These are phyloP conservation scores for Plenodomus biglobosus DNA, from an alignment of 2,329 filamentous ascomycete genomes.

Conservation along the genomic window DNA sequence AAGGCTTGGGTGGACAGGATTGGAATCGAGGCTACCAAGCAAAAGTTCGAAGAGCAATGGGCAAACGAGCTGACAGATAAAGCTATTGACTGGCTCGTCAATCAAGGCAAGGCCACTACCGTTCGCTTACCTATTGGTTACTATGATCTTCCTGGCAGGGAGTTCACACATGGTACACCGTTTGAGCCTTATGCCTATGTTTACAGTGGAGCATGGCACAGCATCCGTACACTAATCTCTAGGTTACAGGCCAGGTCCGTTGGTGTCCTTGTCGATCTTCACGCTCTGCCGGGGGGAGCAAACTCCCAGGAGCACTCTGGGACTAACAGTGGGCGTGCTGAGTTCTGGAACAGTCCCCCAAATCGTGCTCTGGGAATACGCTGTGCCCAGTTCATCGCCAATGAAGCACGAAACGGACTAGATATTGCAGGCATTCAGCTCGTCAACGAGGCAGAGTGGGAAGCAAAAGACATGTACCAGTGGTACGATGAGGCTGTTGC, in stretches of 20 bases:
- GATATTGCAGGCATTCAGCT: constrained; percentile 59
- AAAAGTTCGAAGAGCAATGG: constrained; percentile 60
- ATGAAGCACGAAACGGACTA: constrained; percentile 48
- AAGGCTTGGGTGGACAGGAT: constrained; percentile 50
- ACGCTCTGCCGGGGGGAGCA: constrained; percentile 61
- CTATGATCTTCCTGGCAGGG: constrained; percentile 55
- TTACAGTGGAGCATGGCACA: constrained; percentile 57
- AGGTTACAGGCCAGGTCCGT: constrained; percentile 54
- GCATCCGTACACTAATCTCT: constrained; percentile 51
- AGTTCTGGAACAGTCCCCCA: constrained; percentile 52
- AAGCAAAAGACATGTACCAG: constrained; percentile 56
- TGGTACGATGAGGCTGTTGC: constrained; percentile 58
- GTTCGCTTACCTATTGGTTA: constrained; percentile 64
- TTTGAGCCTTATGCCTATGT: constrained; percentile 54
- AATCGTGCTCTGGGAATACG: constrained; percentile 52
- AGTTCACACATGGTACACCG: constrained; percentile 54
- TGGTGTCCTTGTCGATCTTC: constrained; percentile 60
- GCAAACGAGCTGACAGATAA: constrained; percentile 51
- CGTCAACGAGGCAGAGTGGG: constrained; percentile 58
- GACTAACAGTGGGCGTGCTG: constrained; percentile 54
- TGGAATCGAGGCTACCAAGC: constrained; percentile 53
- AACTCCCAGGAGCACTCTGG: constrained; percentile 60
- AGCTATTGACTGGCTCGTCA: constrained; percentile 57
- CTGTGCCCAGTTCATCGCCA: constrained; percentile 55
- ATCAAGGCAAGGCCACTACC: constrained; percentile 57